A percentile compares a stretch with the other conserved stretches of the same genome.
phyloP scores from a whole-genome alignment of 1,284 basidiomycete genomes.

The Cystobasidiaceae sp. region DNA sequence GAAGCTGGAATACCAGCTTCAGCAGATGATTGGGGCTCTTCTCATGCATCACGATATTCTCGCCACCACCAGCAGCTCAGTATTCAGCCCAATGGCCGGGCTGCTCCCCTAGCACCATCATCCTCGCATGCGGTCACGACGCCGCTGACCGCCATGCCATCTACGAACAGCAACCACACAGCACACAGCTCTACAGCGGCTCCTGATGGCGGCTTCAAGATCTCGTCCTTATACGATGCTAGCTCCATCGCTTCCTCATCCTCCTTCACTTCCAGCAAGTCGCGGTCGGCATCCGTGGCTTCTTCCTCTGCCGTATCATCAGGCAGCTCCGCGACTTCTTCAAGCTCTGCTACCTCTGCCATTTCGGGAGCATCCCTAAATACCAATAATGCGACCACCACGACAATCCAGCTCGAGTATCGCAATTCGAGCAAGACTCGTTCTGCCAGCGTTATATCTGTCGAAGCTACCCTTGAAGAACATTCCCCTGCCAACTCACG shows the following conservation, averaged over 20 bases:
- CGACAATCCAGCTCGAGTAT: slow-evolving; percentile 25
- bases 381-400: not conserved
- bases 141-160: not conserved
- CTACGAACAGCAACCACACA: no score
- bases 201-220: not conserved
- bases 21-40: no score
- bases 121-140: slow-evolving; percentile 5
- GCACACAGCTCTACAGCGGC: no score
- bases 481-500: not conserved
- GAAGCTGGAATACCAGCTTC: no score
- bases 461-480: slow-evolving; percentile 9
- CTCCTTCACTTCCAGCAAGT: no score
- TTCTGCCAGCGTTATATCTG: slow-evolving; percentile 14
- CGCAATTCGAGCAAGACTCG: slow-evolving; percentile 20
- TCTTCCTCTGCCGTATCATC: slow-evolving; percentile 1
- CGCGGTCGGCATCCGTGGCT: slow-evolving; percentile 3
- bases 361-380: no score
- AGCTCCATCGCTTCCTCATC: no score
- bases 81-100: not conserved
- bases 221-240: not conserved
- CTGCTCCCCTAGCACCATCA: not conserved
- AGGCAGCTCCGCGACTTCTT: not conserved
- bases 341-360: not conserved
- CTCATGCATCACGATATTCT: no score
- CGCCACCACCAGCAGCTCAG: no score